These are phyloP conservation scores for Hymenoscyphus salicellus DNA, from an alignment of 2,329 filamentous ascomycete genomes.

Conservation along the genomic window DNA sequence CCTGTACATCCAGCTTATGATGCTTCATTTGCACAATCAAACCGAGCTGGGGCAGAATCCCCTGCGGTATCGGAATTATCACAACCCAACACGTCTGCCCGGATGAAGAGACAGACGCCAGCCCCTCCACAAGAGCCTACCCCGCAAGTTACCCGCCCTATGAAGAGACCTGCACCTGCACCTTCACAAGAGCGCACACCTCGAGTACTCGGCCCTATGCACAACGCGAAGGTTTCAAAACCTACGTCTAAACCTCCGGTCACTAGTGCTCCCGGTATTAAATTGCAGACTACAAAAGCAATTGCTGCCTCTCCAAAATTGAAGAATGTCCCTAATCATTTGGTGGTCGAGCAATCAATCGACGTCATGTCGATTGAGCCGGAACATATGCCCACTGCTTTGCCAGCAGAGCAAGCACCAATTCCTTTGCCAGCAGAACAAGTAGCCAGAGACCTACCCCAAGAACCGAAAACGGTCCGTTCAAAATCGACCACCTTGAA, in stretches of 20 bases:
- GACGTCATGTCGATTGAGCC: neutral
- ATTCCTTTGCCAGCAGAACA: neutral
- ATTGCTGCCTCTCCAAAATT: neutral
- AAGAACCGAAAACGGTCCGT: neutral
- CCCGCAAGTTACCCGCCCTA: neutral
- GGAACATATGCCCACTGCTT: neutral
- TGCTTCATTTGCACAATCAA: neutral
- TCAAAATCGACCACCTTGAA: neutral
- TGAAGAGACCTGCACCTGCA: conserved; percentile 10
- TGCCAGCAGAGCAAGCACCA: neutral
- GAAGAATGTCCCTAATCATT: neutral
- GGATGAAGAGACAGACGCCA: conserved; percentile 11
- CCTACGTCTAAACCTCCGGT: neutral
- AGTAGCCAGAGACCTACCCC: neutral
- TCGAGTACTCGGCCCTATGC: neutral
- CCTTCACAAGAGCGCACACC: neutral
- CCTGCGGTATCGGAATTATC: neutral
- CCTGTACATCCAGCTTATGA: neutral
- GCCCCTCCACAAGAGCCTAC: neutral
- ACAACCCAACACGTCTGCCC: neutral
- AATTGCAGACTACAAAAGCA: neutral
- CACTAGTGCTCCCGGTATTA: neutral
- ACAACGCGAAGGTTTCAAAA: neutral
- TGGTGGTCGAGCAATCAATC: neutral
- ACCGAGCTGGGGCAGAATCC: neutral